Evolutionary conservation across 306 rosid species (phyloP), one percentile per base, ranked within the genome.

Genomic region (Glycine soja): DNA sequence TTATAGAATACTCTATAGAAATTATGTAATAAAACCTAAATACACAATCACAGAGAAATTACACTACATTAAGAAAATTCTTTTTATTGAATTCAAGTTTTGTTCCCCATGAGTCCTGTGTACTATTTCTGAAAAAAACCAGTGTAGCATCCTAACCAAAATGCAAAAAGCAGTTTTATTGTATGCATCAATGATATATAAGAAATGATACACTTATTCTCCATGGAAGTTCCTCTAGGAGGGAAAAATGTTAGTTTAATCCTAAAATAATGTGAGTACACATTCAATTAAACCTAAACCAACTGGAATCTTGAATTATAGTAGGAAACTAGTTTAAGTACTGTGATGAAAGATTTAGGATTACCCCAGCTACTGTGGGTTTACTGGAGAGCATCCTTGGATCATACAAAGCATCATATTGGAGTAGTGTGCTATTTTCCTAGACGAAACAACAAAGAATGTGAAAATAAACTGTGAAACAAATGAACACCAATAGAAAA

Each of bases 141-240:
- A 72, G 61, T 12, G 74, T 43, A 63, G 78, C 79, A 57, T 61
- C 86, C 96, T 91, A 90, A 61, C 15, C 77, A 77, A 61, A 82
- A 56, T 65, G 42, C 30, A 70, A 72, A 59, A 24, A 68, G 42
- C 36, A 74, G 52, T 58, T 64, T 58, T n/a, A 50, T 43, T 14
- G 12, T 12, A 61, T 47, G n/a, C 46, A 72, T 62, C 43, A 32
- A 16, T 3, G 9, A 32, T 24, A 62, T 5, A 30, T 62, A 62
- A 5, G 16, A 34, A 77, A 70, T 58, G 54, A 53, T 77, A 70
- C 47, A 68, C 40, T 34, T 15, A 16, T 46, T 84, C 71, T 59
- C 10, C 52, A 67, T 58, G 56, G 51, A 81, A 48, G 64, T 54
- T 24, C 0, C 43, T 36, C 53, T 59, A 68, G 10, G 46, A 63